Conservation (phyloP, 345 rosid genomes). For the Lepidium aucheri region DNA sequence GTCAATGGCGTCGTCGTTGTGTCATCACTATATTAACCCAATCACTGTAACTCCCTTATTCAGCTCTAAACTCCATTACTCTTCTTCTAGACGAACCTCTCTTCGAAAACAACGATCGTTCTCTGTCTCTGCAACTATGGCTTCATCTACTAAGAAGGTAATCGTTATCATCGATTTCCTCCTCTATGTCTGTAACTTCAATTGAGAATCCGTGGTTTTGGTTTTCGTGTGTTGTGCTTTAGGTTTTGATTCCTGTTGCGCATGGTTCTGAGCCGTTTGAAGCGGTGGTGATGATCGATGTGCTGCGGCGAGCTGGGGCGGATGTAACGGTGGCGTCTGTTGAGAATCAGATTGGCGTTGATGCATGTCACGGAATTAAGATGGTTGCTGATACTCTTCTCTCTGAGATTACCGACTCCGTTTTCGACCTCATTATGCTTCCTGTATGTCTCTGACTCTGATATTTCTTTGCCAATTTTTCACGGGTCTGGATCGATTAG, state of each 20-base stretch:
- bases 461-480: not conserved
- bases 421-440: conserved; percentile 68
- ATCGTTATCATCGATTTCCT: not conserved
- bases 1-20: conserved; percentile 25
- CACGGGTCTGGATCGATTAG: not conserved
- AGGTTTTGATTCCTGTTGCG: conserved; percentile 95
- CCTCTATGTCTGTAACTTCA: not conserved
- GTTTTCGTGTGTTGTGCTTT: not conserved
- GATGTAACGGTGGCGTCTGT: conserved; percentile 82
- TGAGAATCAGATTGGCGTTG: conserved; percentile 57
- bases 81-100: conserved; percentile 11
- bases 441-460: conserved; percentile 40
- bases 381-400: conserved; percentile 67
- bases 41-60: not conserved
- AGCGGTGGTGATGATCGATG: conserved; percentile 80
- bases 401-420: conserved; percentile 38
- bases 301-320: conserved; percentile 74
- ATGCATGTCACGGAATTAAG: conserved; percentile 68
- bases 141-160: conserved; percentile 51
- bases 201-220: not conserved
- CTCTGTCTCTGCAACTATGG: conserved; percentile 43
- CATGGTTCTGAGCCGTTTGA: conserved; percentile 93
- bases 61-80: not conserved
- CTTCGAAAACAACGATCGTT: conserved; percentile 24
- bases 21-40: conserved; percentile 12